Evolutionary conservation across 306 rosid genomes (phyloP).

Genomic region (Cyamopsis tetragonoloba): DNA sequence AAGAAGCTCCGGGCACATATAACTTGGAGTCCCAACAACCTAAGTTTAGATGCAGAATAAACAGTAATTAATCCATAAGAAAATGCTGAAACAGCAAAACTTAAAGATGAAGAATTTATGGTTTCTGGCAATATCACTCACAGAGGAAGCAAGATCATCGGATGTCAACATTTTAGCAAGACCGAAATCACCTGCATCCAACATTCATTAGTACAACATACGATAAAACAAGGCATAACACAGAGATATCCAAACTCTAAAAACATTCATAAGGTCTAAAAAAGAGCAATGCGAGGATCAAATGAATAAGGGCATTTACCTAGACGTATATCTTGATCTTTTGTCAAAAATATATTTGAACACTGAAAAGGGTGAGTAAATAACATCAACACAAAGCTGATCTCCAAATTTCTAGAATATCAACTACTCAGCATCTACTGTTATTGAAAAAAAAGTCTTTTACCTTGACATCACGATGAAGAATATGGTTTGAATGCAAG

Average conservation of each 20-base stretch:
- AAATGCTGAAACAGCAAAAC: neutral
- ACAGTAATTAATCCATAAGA: slow-evolving; percentile 10
- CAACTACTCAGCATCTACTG: neutral
- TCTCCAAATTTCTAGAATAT: slow-evolving; percentile 21
- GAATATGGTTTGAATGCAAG: slow-evolving; percentile 87
- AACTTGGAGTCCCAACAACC: slow-evolving; percentile 98
- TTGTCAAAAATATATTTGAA: slow-evolving; percentile 93
- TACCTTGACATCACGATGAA: slow-evolving; percentile 98
- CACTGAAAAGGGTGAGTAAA: slow-evolving; percentile 56
- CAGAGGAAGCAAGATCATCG: slow-evolving; percentile 96
- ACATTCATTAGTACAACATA: slow-evolving; percentile 4
- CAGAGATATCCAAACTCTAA: neutral
- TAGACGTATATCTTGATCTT: slow-evolving; percentile 86
- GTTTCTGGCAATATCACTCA: slow-evolving; percentile 43
- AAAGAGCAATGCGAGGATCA: neutral
- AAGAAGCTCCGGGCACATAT: slow-evolving; percentile 99
- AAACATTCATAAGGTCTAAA: neutral
- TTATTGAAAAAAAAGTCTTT: slow-evolving; percentile 21
- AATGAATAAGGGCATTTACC: slow-evolving; percentile 39
- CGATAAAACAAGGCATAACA: neutral
- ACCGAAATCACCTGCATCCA: slow-evolving; percentile 89
- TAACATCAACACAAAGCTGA: slow-evolving; percentile 19
- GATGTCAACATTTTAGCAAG: slow-evolving; percentile 94
- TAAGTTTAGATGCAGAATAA: slow-evolving; percentile 24
- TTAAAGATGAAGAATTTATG: too few species aligned